Evolutionary conservation across 306 rosid genomes (phyloP).

Genomic region (Trifolium subterraneum): DNA sequence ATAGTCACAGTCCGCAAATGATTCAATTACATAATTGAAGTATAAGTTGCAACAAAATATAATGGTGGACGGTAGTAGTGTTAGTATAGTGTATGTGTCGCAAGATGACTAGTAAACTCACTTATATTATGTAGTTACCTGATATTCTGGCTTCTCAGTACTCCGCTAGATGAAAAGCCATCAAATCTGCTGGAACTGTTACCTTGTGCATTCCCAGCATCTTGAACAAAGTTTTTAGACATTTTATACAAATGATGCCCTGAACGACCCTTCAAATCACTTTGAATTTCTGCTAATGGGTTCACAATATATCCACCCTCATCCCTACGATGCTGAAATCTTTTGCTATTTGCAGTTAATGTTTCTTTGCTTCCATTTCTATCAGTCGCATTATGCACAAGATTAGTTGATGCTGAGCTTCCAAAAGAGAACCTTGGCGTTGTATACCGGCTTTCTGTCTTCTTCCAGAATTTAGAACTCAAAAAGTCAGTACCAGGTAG

Average conservation of each 20-base stretch:
- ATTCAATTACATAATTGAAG: conserved; percentile 12
- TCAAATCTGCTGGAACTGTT: conserved; percentile 50
- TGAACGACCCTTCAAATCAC: conserved; percentile 43
- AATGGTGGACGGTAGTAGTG: neutral
- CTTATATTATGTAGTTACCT: conserved; percentile 40
- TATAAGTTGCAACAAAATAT: neutral
- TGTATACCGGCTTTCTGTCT: conserved; percentile 71
- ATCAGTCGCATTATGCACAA: conserved; percentile 44
- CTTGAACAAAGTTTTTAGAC: conserved; percentile 49
- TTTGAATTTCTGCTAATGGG: conserved; percentile 50
- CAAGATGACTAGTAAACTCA: conserved; percentile 25
- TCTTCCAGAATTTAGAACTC: conserved; percentile 93
- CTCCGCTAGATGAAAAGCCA: conserved; percentile 45
- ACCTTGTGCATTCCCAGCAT: conserved; percentile 47
- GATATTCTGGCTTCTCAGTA: conserved; percentile 48
- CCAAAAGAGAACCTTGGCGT: conserved; percentile 64
- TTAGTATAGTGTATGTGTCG: neutral
- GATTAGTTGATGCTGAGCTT: conserved; percentile 48
- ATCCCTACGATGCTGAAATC: conserved; percentile 57
- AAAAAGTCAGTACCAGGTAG: conserved; percentile 92
- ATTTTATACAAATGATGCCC: conserved; percentile 47
- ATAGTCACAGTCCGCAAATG: neutral
- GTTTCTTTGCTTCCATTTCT: conserved; percentile 52
- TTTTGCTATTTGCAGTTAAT: conserved; percentile 45
- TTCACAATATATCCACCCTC: conserved; percentile 51